Base-by-base conservation (phyloP, 2,329 filamentous ascomycete genomes). In the Scleromitrula shiraiana region DNA sequence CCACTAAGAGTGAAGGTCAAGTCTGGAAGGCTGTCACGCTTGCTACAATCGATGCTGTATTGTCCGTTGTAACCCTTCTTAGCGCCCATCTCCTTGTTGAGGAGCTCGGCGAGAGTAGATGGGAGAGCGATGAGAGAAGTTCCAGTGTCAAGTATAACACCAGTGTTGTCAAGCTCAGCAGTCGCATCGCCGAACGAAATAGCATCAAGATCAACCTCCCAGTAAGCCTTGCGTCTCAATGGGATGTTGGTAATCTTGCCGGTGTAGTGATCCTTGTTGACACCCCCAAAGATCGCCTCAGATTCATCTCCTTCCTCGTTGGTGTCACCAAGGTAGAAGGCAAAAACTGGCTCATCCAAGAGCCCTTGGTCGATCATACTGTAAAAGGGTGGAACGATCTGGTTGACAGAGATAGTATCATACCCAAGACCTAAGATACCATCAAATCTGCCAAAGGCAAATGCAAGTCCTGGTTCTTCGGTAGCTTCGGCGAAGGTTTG, bases 51-150 rank as follows among this genome's bases (percentile, higher is more conserved):
- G 53, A 98, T 75, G 12, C 83, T 86, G 78, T 96, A 98, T 74
- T 98, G 93, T 62, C 93, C 93, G 68, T 91, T 95, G 75, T 83
- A 98, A 53, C 85, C 80, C 82, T 97, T 98, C 82, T 94, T 96
- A 59, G 93, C 93, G 56, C 93, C 93, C 55, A 98, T 96, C 75
- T 96, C 84, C 71, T 86, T 84, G 80, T 98, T 98, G 72, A 98
- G 77, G 56, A 98, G 85, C 75, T 97, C 93, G 50, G 93, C 91
- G 59, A 97, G 79, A 63, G 87, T 84, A 60, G 80, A 85, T 61
- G 93, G 93, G 50, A 98, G 85, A 61, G 91, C 89, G 70, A 96
- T 96, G 67, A 98, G 82, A 40, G 94, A 98, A 65, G 93, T 98
- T 63, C 93, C 93, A 48, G 93, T 98, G 77, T 98, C 93, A 53